Evolutionary conservation across 2,329 filamentous ascomycete species (phyloP), one percentile per base, ranked within the genome.

Genomic region (Diaporthe citrichinensis): DNA sequence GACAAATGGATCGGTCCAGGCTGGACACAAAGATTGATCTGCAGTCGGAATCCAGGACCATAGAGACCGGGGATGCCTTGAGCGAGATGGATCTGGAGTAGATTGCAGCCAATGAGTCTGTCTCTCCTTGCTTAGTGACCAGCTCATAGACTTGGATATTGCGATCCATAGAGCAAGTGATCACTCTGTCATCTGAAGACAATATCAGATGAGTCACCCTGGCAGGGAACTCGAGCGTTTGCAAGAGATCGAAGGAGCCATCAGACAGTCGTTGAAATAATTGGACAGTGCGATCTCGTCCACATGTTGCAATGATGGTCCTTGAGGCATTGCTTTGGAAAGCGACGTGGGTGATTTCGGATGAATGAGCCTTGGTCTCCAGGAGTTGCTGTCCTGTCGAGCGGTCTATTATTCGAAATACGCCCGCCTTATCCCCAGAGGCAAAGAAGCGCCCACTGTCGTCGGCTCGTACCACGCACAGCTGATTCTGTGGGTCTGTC

Each of bases 191-290:
- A 57, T 93, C 90, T 3, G 94, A 91, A 75, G 97, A 95, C 12
- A 96, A 88, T 39, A 98, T 85, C 39, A 88, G 88, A 81, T 93
- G 92, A 73, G 90, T 93, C 25, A 99, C 96, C 78, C 94, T 94
- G 31, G 95, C 95, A 41, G 95, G 92, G 83, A 98, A 98, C 79
- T 99, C 96, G 74, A 98, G 90, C 0, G 97, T 99, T 83, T 99
- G 97, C 71, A 98, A 90, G 74, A 98, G 90, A 75, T 94, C 90
- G 83, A 97, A 93, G 3, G 84, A 85, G 3, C 91, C 89, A 17
- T 84, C 86, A 1, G 85, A 85, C 34, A 88, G 87, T 36, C 88
- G 87, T 76, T 91, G 88, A 82, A 98, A 98, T n/a, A 99, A 86
- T 82, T 99, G 97, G 1, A 96, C 91, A n/a, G 94, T 98, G 69